Conservation (phyloP, 495 filamentous ascomycete genomes). For the Aspergillus nidulans region DNA sequence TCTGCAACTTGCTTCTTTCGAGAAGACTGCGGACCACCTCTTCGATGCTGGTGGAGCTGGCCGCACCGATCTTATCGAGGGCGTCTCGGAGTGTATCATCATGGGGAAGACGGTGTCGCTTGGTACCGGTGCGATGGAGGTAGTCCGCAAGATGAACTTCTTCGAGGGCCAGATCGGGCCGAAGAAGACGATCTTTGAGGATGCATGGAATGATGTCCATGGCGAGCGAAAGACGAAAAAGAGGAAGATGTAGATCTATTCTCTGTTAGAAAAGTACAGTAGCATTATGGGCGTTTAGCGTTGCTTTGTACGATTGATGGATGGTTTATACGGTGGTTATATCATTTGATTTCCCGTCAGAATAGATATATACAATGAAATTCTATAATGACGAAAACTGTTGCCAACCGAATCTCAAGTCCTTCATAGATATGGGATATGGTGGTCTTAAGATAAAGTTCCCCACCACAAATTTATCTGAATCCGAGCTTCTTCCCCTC, state of each 20-base stretch:
- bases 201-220: constrained; percentile 54
- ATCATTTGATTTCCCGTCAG: neutral
- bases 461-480: constrained; percentile 7
- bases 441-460: neutral
- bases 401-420: neutral
- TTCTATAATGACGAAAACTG: neutral
- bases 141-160: constrained; percentile 71
- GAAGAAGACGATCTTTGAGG: constrained; percentile 73
- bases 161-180: constrained; percentile 56
- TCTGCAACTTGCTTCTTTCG: constrained; percentile 91
- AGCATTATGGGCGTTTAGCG: constrained; percentile 11
- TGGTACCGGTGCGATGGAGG: constrained; percentile 88
- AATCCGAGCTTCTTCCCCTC: neutral
- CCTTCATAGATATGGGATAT: neutral
- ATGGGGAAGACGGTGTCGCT: constrained; percentile 91
- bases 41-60: constrained; percentile 91
- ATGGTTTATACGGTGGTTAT: constrained; percentile 2
- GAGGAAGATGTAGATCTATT: constrained; percentile 18
- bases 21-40: constrained; percentile 96
- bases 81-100: constrained; percentile 96
- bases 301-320: constrained; percentile 2
- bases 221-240: constrained; percentile 23
- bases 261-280: neutral
- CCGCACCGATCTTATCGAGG: constrained; percentile 84
- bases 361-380: neutral